Evolutionary conservation across 75 land plant species (phyloP).

Genomic region (Sequoia sempervirens): DNA sequence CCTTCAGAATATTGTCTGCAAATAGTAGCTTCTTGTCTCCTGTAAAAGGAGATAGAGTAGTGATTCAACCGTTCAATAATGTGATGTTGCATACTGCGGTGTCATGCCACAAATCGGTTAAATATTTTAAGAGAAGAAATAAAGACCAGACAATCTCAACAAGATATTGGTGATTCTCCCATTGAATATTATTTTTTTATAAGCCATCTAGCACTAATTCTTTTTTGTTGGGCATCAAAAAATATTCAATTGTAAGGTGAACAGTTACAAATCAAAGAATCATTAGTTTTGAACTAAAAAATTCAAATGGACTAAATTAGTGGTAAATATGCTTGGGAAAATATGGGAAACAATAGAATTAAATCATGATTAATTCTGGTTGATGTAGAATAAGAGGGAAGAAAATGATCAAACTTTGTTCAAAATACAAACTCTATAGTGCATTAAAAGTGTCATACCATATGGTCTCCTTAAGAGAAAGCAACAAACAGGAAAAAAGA

Average conservation of each 20-base stretch:
- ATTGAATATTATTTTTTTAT: not conserved
- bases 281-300: not conserved
- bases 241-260: not conserved
- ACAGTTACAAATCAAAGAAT: not conserved
- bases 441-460: not conserved
- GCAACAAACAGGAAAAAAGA: not conserved
- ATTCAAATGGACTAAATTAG: not conserved
- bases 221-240: not conserved
- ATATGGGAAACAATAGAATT: not conserved
- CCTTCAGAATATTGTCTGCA: constrained; percentile 86
- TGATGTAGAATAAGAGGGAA: not conserved
- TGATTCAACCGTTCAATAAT: not conserved
- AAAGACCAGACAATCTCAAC: not conserved
- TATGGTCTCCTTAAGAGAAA: not conserved
- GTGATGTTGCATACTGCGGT: not conserved
- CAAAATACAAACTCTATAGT: not conserved
- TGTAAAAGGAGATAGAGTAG: constrained; percentile 17
- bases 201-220: not conserved
- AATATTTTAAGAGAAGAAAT: not conserved
- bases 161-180: not conserved
- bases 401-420: not conserved
- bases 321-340: not conserved
- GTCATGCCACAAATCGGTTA: not conserved
- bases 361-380: not conserved
- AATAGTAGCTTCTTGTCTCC: constrained; percentile 73